Evolutionary conservation across 2,329 filamentous ascomycete species (phyloP).

Genomic region (Stachybotrys chartarum): DNA sequence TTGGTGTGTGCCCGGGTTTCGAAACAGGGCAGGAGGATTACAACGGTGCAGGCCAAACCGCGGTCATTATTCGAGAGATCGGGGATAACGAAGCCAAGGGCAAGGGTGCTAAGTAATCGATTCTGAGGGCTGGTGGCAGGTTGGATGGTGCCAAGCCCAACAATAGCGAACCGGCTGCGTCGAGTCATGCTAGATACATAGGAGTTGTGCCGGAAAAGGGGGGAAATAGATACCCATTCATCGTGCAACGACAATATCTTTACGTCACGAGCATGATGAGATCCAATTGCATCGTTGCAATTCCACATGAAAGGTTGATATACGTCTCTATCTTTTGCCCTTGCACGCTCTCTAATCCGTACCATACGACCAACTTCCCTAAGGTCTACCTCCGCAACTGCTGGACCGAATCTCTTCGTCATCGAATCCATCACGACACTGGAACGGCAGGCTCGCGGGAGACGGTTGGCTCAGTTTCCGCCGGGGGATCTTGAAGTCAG

Average conservation of each 20-base stretch:
- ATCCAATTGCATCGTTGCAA: too few relatives aligned
- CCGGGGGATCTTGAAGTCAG: conserved; percentile 16
- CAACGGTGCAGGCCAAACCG: conserved; percentile 62
- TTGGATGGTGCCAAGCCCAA: neutral
- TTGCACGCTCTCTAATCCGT: neutral
- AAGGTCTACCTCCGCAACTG: neutral
- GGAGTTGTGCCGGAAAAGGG: neutral
- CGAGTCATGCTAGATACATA: neutral
- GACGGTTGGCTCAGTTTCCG: neutral
- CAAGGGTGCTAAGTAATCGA: conserved; percentile 61
- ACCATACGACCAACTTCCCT: neutral
- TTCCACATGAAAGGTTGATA: too few relatives aligned
- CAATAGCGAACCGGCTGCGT: neutral
- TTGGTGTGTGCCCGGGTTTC: conserved; percentile 79
- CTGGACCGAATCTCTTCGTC: neutral
- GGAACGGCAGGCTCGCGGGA: conserved; percentile 11
- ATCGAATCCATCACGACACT: conserved; percentile 23
- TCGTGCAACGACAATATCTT: neutral
- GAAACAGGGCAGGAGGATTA: conserved; percentile 82
- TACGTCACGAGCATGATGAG: neutral
- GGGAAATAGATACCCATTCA: neutral
- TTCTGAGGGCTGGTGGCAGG: neutral
- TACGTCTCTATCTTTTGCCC: too few relatives aligned
- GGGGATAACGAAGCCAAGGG: conserved; percentile 83
- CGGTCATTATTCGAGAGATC: conserved; percentile 76